Evolutionary conservation across 768 basidiomycete genomes (phyloP), one percentile per base, ranked within the genome.

Genomic region (Tylopilus intermedius): DNA sequence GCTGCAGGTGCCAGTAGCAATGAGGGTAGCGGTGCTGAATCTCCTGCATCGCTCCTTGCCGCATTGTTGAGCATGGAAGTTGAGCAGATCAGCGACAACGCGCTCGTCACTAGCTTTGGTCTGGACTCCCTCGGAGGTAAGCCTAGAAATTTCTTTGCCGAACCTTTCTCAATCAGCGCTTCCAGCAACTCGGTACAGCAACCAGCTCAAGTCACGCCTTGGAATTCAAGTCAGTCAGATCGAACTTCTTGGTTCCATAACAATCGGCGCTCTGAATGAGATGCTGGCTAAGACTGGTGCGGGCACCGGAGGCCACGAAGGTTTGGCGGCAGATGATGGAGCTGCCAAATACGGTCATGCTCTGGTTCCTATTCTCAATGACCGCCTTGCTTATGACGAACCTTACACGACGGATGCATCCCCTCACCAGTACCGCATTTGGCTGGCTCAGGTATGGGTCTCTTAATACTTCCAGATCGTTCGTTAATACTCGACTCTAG

Each of bases 311-410:
- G 18, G 45, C 5, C 32, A 43, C 2, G 52, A 63, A 24, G 48
- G 41, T 11, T 37, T 53, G 9, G 49, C 37, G 1, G 37, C 32
- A 2, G 67, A 66, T 35, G 62, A 67, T 26, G 64, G 67, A 30
- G 53, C 65, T n/a, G 46, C 54, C 4, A 67, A 59, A 50, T 67
- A 67, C 29, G 66, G 67, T 8, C 51, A 66, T 10, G 54, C 67
- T 11, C 60, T 67, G 10, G 53, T 68, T 24, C 63, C 67, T 4
- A 57, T 63, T 42, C 59, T 68, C 24, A 68, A 68, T 33, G 62
- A 68, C 33, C 61, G 62, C 33, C 62, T 68, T 22, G 67, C 67
- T 18, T 68, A 68, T 26, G 67, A 68, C 21, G 58, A 68, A 38
- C 61, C 67, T 1, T 68, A 68, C 53, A 67, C 61, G 13, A 42